Conservation (phyloP, 129 eudicot genomes). For the Calendula officinalis region DNA sequence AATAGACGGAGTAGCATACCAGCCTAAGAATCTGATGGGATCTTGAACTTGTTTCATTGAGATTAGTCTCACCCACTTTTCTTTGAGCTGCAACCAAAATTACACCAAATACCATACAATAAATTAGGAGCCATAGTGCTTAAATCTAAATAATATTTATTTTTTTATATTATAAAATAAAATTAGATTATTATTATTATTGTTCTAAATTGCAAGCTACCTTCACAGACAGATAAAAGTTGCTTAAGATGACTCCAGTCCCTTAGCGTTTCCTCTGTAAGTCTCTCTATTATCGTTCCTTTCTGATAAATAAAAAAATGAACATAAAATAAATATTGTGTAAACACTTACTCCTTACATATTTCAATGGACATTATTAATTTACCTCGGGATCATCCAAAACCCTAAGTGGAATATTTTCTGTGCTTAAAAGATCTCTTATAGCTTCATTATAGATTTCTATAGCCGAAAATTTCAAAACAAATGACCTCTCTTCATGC, state of each 20-base stretch:
- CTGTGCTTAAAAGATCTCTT: conserved; percentile 94
- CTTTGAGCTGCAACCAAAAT: conserved; percentile 65
- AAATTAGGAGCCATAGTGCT: not conserved
- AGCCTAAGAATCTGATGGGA: conserved; percentile 94
- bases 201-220: conserved; percentile 27
- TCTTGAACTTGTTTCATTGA: conserved; percentile 98
- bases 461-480: conserved; percentile 88
- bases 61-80: conserved; percentile 90
- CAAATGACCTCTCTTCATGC: conserved; percentile 99
- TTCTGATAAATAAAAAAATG: conserved; percentile 41
- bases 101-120: not conserved
- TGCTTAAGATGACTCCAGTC: conserved; percentile 89
- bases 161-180: not conserved
- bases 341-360: conserved; percentile 8
- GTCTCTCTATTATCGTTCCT: conserved; percentile 91
- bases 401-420: conserved; percentile 78
- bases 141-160: no score
- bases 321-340: not conserved
- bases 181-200: not conserved
- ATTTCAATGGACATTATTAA: conserved; percentile 4
- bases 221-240: conserved; percentile 86
- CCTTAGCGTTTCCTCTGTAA: conserved; percentile 88
- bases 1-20: conserved; percentile 40
- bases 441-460: conserved; percentile 98
- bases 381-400: conserved; percentile 94